Evolutionary conservation across 208 protist genomes (phyloP).

Genomic region (Leishmania major): DNA sequence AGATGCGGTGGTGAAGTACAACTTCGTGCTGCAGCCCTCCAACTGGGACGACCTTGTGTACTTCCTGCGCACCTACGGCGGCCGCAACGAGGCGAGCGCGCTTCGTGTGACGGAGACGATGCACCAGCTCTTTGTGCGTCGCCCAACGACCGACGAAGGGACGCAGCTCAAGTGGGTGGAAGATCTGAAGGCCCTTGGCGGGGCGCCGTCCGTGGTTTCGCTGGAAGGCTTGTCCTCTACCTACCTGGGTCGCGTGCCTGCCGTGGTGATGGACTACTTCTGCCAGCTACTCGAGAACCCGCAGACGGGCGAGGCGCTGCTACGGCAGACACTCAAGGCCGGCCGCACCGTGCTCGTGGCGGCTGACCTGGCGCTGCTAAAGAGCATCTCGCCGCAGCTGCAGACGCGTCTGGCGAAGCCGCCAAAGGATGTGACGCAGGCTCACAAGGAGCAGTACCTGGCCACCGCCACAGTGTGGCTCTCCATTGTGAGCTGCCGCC

Average conservation of each 20-base stretch:
- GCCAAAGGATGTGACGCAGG: constrained; percentile 75
- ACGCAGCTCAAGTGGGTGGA: constrained; percentile 68
- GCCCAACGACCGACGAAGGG: constrained; percentile 43
- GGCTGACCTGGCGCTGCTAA: constrained; percentile 53
- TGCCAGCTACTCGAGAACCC: constrained; percentile 67
- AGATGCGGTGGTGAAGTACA: constrained; percentile 30
- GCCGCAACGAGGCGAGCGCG: constrained; percentile 54
- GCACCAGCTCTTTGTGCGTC: constrained; percentile 57
- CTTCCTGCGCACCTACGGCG: constrained; percentile 73
- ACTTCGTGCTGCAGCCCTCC: constrained; percentile 51
- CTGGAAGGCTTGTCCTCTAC: constrained; percentile 67
- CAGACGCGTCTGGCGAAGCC: constrained; percentile 79
- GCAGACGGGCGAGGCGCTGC: constrained; percentile 62
- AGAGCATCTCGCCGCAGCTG: constrained; percentile 60
- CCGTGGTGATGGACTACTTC: constrained; percentile 73
- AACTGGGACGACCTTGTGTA: constrained; percentile 88
- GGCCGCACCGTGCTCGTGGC: constrained; percentile 76
- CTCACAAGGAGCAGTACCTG: constrained; percentile 89
- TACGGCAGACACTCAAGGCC: constrained; percentile 65
- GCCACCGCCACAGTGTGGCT: constrained; percentile 89
- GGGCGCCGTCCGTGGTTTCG: constrained; percentile 60
- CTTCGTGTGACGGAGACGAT: constrained; percentile 62
- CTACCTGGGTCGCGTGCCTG: constrained; percentile 50
- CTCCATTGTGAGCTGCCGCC: constrained; percentile 86
- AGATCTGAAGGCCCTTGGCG: constrained; percentile 64